Evolutionary conservation across 768 basidiomycete species (phyloP).

Genomic region (Krasilnikovozyma curviuscula): DNA sequence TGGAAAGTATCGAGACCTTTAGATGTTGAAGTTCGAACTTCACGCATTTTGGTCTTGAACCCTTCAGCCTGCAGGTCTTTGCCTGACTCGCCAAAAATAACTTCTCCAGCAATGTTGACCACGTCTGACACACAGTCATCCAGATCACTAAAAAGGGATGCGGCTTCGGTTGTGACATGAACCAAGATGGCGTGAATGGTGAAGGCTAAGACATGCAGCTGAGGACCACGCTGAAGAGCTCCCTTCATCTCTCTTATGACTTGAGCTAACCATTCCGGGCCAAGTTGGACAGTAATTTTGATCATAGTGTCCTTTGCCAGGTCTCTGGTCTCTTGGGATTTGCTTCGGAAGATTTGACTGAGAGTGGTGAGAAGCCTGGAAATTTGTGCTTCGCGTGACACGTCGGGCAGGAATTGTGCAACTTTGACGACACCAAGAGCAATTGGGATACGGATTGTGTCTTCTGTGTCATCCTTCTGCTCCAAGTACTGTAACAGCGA

Average conservation of each 20-base stretch:
- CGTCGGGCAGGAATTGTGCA: conserved; percentile 54
- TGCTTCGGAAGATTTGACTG: conserved; percentile 77
- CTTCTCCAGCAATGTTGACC: conserved; percentile 62
- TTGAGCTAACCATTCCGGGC: conserved; percentile 50
- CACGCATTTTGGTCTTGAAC: conserved; percentile 85
- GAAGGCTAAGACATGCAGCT: conserved; percentile 77
- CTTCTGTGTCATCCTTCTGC: conserved; percentile 63
- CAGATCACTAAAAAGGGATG: conserved; percentile 39
- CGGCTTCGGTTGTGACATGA: conserved; percentile 45
- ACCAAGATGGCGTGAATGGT: conserved; percentile 61
- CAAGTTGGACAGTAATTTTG: conserved; percentile 54
- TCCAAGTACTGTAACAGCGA: conserved; percentile 60
- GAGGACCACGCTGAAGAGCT: conserved; percentile 75
- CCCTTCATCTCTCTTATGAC: conserved; percentile 62
- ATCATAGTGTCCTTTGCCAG: conserved; percentile 62
- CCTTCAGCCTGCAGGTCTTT: conserved; percentile 72
- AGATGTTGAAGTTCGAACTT: conserved; percentile 66
- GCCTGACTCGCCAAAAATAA: conserved; percentile 83
- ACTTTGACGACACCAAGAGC: conserved; percentile 71
- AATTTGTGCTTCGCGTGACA: conserved; percentile 46
- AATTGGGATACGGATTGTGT: conserved; percentile 69
- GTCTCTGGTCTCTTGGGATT: conserved; percentile 80
- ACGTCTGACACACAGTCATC: conserved; percentile 63
- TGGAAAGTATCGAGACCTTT: conserved; percentile 71
- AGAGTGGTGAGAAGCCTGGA: conserved; percentile 60